Conservation (phyloP, 108 stramenopile species). For the Fragilariopsis cylindrus region DNA sequence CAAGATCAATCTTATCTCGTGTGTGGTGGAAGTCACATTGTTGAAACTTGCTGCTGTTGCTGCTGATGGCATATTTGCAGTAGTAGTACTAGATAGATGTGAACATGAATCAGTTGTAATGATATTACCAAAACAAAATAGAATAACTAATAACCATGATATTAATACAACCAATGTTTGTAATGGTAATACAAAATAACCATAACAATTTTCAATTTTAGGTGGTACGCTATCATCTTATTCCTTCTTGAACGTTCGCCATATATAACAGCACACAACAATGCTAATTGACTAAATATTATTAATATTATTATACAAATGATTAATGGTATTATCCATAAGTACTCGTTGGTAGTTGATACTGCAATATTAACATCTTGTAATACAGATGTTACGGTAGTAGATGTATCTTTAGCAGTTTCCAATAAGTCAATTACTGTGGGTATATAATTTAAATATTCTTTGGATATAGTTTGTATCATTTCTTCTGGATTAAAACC, state of each 20-base stretch:
- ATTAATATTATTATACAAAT: constrained; percentile 16
- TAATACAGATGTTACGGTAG: constrained; percentile 6
- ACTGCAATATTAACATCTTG: neutral
- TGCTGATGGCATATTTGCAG: too few species aligned
- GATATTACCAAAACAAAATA: constrained; percentile 11
- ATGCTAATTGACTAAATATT: constrained; percentile 9
- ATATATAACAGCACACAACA: constrained; percentile 10
- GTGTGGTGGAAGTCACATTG: neutral
- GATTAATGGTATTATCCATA: constrained; percentile 28
- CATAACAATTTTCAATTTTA: constrained; percentile 8
- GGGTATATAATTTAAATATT: constrained; percentile 1
- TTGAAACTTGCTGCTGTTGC: neutral
- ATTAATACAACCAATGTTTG: constrained; percentile 5
- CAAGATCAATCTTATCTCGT: too few species aligned
- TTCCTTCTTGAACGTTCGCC: neutral
- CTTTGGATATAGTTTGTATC: neutral
- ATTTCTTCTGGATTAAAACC: constrained; percentile 10
- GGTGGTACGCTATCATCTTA: neutral
- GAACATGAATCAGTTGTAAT: constrained; percentile 12
- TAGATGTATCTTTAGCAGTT: constrained; percentile 3
- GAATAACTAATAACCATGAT: constrained; percentile 6
- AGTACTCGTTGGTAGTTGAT: constrained; percentile 1
- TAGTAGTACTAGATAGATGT: neutral
- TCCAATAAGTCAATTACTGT: neutral
- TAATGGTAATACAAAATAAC: constrained; percentile 4